Evolutionary conservation across 768 basidiomycete species (phyloP).

Genomic region (Rhizopogon vulgaris): DNA sequence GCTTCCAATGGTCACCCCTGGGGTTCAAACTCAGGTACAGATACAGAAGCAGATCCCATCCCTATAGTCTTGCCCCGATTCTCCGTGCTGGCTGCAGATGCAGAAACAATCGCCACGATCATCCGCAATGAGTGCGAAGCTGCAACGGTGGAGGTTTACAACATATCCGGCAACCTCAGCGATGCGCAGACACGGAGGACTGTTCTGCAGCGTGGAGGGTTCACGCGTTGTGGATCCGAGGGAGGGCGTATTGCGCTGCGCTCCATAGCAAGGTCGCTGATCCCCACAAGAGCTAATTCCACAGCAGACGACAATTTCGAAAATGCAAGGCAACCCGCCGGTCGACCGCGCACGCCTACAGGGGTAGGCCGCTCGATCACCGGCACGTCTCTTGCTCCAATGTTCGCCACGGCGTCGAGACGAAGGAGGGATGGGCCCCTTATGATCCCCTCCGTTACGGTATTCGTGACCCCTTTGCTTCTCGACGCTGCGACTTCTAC

Average conservation of each 20-base stretch:
- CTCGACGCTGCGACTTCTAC: constrained; percentile 21
- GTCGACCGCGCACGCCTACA: constrained; percentile 15
- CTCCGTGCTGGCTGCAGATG: constrained; percentile 60
- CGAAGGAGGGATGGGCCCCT: constrained; percentile 48
- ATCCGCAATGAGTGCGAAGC: constrained; percentile 54
- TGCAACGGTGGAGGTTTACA: constrained; percentile 55
- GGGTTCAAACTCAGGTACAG: constrained; percentile 12
- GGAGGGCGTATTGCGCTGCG: constrained; percentile 56
- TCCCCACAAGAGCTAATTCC: constrained; percentile 8
- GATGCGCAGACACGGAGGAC: constrained; percentile 61
- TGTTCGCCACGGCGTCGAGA: constrained; percentile 27
- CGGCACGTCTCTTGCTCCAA: constrained; percentile 8
- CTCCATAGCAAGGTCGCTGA: constrained; percentile 23
- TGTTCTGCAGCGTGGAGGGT: constrained; percentile 53
- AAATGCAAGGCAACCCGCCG: constrained; percentile 13
- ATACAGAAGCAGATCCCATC: constrained; percentile 32
- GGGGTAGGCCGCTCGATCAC: constrained; percentile 10
- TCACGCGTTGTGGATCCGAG: constrained; percentile 55
- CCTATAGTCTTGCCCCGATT: constrained; percentile 65
- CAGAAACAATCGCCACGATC: constrained; percentile 50
- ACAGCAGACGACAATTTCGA: constrained; percentile 16
- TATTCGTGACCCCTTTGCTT: constrained; percentile 47
- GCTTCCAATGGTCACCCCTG: constrained; percentile 17
- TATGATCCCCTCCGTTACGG: constrained; percentile 55
- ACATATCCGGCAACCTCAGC: constrained; percentile 47